Percentiles rank a stretch among this genome's conserved stretches.
Evolutionary conservation across 306 rosid genomes (phyloP).

Genomic region (Acacia melanoxylon): DNA sequence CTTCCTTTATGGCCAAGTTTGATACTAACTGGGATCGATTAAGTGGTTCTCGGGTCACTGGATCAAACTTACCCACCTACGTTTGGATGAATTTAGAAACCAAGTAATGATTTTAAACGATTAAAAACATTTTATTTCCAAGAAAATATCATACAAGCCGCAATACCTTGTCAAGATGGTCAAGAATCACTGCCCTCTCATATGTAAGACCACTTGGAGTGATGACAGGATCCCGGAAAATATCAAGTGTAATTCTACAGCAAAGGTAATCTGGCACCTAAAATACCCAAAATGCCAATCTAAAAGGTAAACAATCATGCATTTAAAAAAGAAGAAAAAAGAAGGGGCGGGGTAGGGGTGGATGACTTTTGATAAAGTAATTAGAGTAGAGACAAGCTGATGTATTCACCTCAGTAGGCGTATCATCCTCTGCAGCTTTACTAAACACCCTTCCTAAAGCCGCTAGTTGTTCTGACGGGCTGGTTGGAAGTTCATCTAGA

Average conservation of each 20-base stretch:
- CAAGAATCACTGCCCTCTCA: constrained; percentile 84
- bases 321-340: not conserved
- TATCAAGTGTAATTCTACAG: constrained; percentile 84
- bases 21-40: constrained; percentile 58
- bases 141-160: constrained; percentile 24
- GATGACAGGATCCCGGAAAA: constrained; percentile 94
- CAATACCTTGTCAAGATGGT: constrained; percentile 82
- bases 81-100: constrained; percentile 18
- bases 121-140: not conserved
- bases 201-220: constrained; percentile 89
- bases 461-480: constrained; percentile 51
- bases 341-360: too few species aligned
- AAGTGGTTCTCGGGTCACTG: constrained; percentile 73
- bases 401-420: constrained; percentile 62
- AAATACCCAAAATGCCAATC: constrained; percentile 1
- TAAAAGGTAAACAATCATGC: not conserved
- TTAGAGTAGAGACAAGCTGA: not conserved
- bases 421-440: constrained; percentile 64
- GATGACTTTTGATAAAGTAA: too few species aligned
- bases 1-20: constrained; percentile 82
- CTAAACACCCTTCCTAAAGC: constrained; percentile 56
- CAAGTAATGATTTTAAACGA: not conserved
- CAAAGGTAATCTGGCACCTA: constrained; percentile 93
- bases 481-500: constrained; percentile 47
- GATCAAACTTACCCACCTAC: constrained; percentile 89